Base-by-base conservation (phyloP, 2,329 filamentous ascomycete species). In the Massarina eburnea region DNA sequence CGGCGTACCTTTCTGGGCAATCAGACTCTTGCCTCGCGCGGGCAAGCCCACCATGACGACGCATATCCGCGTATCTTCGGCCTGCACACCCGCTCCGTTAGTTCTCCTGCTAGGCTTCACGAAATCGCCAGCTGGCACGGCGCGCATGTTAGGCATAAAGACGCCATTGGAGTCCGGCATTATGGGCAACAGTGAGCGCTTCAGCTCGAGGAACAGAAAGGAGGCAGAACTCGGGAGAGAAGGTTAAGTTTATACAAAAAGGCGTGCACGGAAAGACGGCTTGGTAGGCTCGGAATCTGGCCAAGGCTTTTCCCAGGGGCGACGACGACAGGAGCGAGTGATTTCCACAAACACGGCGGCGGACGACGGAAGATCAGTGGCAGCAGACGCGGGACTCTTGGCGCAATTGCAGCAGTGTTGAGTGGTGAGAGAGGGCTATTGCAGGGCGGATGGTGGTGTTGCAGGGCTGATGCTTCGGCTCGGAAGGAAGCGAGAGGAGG, bases 11-110 rank as follows among this genome's bases (percentile, higher is more conserved):
- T 96, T 96, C 66, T 95, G 91, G 58, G 94, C 92, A 69, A 99
- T 97, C 71, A 96, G 84, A 76, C 90, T 96, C 81, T 99, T 99
- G 66, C 94, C 94, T 59, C 94, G 81, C 51, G 94, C 94, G 44
- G 94, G 94, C 68, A 99, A 80, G 57, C 94, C 94, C 49, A 99
- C 94, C 94, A 99, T 97, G 62, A 99, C 91, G 55, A 99, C 91
- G 72, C 92, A 97, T 76, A 99, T 95, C 71, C 89, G 89, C 50
- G 89, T 92, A 73, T 96, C 91, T 78, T 97, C 92, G 62, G 88
- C 89, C 89, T 95, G 87, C 55, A 91, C 81, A 64, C 86, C 87
- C 61, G 82, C 75, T 57, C 86, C 84, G 70, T 78, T 79, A 75
- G 75, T 74, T 60, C 66, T 74, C 59, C 65, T 67, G 54, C 62